Evolutionary conservation across 805 yeast species (phyloP).

Genomic region (Wickerhamiella shivajii): DNA sequence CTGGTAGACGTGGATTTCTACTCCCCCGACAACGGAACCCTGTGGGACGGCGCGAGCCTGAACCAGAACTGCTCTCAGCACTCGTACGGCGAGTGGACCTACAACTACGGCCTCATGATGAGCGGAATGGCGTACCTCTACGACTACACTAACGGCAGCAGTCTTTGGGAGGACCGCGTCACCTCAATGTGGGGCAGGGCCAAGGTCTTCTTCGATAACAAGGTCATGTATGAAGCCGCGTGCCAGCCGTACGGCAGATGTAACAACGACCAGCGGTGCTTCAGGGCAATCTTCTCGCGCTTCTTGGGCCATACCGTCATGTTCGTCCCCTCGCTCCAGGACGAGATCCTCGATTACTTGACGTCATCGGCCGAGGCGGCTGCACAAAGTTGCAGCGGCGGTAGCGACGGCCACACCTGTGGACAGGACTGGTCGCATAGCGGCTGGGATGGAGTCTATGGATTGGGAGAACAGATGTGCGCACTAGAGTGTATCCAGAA

Average conservation of each 20-base stretch:
- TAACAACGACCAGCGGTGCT: constrained; percentile 61
- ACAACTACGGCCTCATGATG: constrained; percentile 55
- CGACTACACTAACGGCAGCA: constrained; percentile 42
- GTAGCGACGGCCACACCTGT: constrained; percentile 67
- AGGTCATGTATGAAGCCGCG: constrained; percentile 54
- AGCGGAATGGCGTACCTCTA: constrained; percentile 57
- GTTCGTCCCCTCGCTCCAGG: constrained; percentile 41
- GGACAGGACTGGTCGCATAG: constrained; percentile 53
- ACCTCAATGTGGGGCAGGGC: constrained; percentile 34
- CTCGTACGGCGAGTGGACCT: constrained; percentile 52
- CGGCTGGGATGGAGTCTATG: constrained; percentile 54
- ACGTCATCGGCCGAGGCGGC: constrained; percentile 52
- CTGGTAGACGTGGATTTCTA: constrained; percentile 35
- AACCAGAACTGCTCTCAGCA: constrained; percentile 33
- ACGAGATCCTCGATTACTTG: constrained; percentile 33
- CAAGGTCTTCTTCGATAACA: constrained; percentile 36
- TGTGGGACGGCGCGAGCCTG: constrained; percentile 61
- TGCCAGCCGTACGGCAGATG: constrained; percentile 37
- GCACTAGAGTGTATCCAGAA: constrained; percentile 54
- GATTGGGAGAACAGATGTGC: constrained; percentile 73
- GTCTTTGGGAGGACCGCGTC: constrained; percentile 44
- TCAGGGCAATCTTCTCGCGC: constrained; percentile 55
- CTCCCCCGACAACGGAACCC: constrained; percentile 26
- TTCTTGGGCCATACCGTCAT: constrained; percentile 49
- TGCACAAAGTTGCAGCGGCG: constrained; percentile 67